A percentile compares a stretch with the other conserved stretches of the same genome.
phyloP scores from a whole-genome alignment of 2,329 filamentous ascomycete species.

The Sclerotinia borealis region DNA sequence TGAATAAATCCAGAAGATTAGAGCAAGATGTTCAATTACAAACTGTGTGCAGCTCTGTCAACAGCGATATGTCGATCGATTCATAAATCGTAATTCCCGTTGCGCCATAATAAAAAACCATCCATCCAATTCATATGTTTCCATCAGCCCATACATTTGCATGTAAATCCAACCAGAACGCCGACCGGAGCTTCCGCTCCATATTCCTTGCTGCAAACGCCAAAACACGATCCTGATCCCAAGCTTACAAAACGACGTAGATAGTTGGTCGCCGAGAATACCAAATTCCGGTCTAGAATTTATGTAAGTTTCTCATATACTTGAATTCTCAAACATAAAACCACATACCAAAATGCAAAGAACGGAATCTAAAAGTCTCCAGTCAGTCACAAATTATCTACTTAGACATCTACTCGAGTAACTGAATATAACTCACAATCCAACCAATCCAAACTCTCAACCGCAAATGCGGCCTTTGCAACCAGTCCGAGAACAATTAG shows the following conservation, averaged over 20 bases:
- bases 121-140: background rate
- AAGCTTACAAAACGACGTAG: constrained; percentile 1
- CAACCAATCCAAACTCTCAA: background rate
- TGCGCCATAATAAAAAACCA: background rate
- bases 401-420: background rate
- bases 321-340: background rate
- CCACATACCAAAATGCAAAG: background rate
- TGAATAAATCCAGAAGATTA: background rate
- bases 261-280: constrained; percentile 2
- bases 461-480: background rate
- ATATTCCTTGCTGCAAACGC: background rate
- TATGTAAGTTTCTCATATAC: background rate
- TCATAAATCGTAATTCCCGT: background rate
- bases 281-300: background rate
- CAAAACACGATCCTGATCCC: background rate
- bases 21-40: background rate
- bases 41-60: background rate
- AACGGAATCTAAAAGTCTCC: background rate
- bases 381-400: background rate
- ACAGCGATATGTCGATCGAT: background rate
- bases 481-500: background rate
- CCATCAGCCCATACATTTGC: background rate
- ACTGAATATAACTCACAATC: background rate
- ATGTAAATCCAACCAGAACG: background rate
- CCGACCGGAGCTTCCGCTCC: background rate